Conservation (phyloP, 768 basidiomycete species). For the Collybiopsis confluens region DNA sequence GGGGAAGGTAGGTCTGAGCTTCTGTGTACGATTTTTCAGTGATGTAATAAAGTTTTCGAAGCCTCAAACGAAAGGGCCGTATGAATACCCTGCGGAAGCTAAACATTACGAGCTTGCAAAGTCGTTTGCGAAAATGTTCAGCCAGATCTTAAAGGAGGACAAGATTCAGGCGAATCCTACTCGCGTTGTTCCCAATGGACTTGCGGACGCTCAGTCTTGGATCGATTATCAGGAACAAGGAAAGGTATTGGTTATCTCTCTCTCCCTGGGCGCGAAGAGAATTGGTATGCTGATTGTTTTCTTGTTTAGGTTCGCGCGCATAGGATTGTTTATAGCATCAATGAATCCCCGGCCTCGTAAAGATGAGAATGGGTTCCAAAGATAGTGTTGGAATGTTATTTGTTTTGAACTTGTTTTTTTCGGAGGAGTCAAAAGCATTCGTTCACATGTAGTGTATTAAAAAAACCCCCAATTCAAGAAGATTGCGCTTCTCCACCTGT, state of each 20-base stretch:
- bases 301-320: slow-evolving; percentile 14
- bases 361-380: no score
- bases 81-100: slow-evolving; percentile 7
- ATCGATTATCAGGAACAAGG: slow-evolving; percentile 17
- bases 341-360: no score
- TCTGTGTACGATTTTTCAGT: not conserved
- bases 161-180: slow-evolving; percentile 12
- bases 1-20: slow-evolving; percentile 11
- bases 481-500: no score
- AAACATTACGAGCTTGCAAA: slow-evolving; percentile 15
- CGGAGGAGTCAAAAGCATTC: no score
- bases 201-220: slow-evolving; percentile 13
- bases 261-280: not conserved
- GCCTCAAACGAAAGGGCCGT: slow-evolving; percentile 9
- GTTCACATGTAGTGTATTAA: no score
- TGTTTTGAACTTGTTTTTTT: no score
- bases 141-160: slow-evolving; percentile 7
- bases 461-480: no score
- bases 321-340: slow-evolving; percentile 16
- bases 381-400: no score
- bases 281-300: not conserved
- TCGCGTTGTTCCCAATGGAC: slow-evolving; percentile 14
- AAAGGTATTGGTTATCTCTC: slow-evolving; percentile 10
- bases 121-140: slow-evolving; percentile 6
- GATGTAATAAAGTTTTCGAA: not conserved